These are phyloP conservation scores for Cyclanthera cordifolia DNA, from an alignment of 306 rosid genomes.

Conservation along the genomic window DNA sequence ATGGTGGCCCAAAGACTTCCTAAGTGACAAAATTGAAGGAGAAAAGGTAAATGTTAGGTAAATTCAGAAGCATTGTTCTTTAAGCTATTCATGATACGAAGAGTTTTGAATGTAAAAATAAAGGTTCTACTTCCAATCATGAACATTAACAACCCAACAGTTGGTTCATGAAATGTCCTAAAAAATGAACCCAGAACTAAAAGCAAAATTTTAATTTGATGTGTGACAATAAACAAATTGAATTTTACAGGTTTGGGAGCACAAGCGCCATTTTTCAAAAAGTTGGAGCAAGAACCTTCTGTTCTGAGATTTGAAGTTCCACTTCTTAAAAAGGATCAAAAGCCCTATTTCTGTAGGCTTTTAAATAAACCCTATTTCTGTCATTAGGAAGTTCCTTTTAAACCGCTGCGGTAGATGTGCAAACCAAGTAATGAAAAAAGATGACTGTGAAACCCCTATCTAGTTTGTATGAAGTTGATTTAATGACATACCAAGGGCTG, in stretches of 20 bases:
- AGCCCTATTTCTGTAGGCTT: no score
- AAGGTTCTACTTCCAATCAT: neutral
- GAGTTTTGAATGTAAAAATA: neutral
- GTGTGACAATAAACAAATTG: neutral
- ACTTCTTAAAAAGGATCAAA: no score
- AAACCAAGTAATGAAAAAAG: neutral
- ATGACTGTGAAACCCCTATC: neutral
- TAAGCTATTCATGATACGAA: neutral
- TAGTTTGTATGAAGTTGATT: neutral
- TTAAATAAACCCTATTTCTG: neutral
- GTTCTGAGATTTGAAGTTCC: neutral
- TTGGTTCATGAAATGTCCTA: neutral
- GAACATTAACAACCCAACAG: neutral
- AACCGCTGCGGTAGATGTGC: neutral
- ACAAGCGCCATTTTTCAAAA: neutral
- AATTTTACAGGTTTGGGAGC: neutral
- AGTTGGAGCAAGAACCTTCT: neutral
- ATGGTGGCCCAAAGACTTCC: no score
- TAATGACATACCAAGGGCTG: constrained; percentile 59
- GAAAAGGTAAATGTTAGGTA: neutral
- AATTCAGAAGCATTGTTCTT: neutral
- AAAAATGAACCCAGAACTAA: neutral
- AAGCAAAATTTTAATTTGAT: neutral
- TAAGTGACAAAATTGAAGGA: neutral
- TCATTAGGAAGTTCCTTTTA: neutral